Conservation (phyloP, 108 stramenopile species). For the Mediolabrus comicus region DNA sequence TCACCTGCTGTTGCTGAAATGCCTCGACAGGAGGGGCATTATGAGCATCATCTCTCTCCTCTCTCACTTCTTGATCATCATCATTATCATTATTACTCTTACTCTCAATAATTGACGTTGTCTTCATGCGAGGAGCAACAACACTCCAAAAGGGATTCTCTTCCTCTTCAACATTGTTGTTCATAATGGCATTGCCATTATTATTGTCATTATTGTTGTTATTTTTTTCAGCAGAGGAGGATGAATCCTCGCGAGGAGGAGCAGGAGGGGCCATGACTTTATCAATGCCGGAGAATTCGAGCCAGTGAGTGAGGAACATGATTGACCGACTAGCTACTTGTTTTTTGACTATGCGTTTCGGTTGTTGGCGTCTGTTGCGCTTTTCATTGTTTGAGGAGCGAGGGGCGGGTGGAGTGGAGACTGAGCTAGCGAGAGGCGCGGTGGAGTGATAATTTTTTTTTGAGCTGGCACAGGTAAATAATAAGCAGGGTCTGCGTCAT, state of each 20-base stretch:
- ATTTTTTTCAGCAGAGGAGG: not conserved
- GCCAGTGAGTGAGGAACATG: constrained; percentile 34
- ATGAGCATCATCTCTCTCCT: not conserved
- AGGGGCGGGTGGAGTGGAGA: too few species aligned
- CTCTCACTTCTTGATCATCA: not conserved
- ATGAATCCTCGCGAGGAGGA: not conserved
- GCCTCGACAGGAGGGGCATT: not conserved
- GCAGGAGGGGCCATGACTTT: constrained; percentile 22
- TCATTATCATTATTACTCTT: not conserved
- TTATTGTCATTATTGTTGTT: not conserved
- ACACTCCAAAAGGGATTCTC: constrained; percentile 26
- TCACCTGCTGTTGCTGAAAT: not conserved
- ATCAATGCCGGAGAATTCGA: constrained; percentile 28
- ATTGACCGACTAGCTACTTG: too few species aligned
- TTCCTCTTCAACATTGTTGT: not conserved
- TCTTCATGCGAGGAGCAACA: constrained; percentile 19
- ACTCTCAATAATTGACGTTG: too few species aligned
- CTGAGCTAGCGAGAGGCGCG: too few species aligned
- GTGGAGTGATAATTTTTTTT: too few species aligned
- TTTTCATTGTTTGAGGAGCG: too few species aligned
- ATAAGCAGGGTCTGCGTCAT: too few species aligned
- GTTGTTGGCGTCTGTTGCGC: too few species aligned
- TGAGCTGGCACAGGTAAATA: too few species aligned
- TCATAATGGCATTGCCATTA: not conserved
- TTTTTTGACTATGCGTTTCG: too few species aligned